A percentile compares a stretch with the other conserved stretches of the same genome.
These are phyloP conservation scores for Boletus semigastroideus DNA, from an alignment of 1,284 basidiomycete species.

Conservation along the genomic window DNA sequence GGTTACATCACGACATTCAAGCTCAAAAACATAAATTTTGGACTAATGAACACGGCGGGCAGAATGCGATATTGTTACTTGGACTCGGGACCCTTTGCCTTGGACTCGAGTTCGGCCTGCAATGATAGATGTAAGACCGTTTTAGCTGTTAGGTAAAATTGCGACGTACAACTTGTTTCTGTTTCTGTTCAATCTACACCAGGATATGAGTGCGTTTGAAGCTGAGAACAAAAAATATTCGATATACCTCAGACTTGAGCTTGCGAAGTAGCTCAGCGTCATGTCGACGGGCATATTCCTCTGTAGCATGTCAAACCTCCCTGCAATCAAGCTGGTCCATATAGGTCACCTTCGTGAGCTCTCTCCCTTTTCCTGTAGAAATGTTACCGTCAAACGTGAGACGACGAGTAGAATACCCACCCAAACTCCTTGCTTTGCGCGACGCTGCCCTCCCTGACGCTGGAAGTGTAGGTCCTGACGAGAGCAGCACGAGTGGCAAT, in stretches of 20 bases:
- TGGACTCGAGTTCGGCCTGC: constrained; percentile 31
- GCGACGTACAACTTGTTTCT: constrained; percentile 52
- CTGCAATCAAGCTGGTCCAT: not conserved
- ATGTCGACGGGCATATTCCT: constrained; percentile 57
- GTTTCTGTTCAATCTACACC: constrained; percentile 55
- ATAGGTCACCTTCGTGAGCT: constrained; percentile 60
- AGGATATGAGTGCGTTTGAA: constrained; percentile 3
- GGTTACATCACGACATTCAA: not conserved
- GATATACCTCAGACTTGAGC: constrained; percentile 53
- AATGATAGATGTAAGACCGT: constrained; percentile 11
- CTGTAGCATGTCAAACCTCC: constrained; percentile 35
- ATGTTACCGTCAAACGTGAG: not conserved
- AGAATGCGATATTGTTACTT: constrained; percentile 13
- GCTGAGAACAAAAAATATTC: not conserved
- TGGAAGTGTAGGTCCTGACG: constrained; percentile 41
- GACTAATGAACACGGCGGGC: constrained; percentile 10
- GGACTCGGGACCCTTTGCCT: constrained; percentile 23
- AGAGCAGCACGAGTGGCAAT: constrained; percentile 20
- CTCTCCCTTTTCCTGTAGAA: constrained; percentile 65
- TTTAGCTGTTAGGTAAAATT: constrained; percentile 7
- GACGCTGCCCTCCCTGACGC: constrained; percentile 50
- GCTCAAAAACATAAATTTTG: not conserved
- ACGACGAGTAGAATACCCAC: constrained; percentile 31
- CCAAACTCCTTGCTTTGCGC: constrained; percentile 58
- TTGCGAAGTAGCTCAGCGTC: constrained; percentile 58